Evolutionary conservation across 768 basidiomycete genomes (phyloP), one percentile per base, ranked within the genome.

Genomic region (Agrocybe chaxingu): DNA sequence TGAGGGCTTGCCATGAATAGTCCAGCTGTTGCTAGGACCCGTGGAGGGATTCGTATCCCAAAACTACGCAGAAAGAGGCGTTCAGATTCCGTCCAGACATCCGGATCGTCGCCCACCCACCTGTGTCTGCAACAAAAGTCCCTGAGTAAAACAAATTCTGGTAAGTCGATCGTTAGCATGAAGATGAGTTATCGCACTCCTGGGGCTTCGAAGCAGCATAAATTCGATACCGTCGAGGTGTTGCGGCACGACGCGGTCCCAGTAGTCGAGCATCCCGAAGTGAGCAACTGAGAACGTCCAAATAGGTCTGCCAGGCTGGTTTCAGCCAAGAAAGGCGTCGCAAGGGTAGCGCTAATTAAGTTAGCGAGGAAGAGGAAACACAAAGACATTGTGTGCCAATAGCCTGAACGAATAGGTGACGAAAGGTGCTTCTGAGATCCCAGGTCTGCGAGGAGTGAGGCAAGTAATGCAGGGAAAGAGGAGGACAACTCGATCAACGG

Each of bases 11-110:
- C 87, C 85, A 47, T 87, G 87, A 51, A 88, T 82, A 1, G 85
- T 89, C 86, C 87, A 89, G 58, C 81, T 83, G 57, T 85, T 57
- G 8, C 62, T 63, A 4, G 87, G 87, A 8, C 87, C 86, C 13
- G 79, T 81, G 3, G 76, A 63, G 0, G 84, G 80, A 42, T 80
- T 58, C 2, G 81, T 84, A 54, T 89, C 85, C 86, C 87, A 89
- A 66, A 89, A 86, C 81, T 86, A 63, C 16, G 36, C 12, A 19
- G 11, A 7, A 18, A 44, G 12, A 35, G 33, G 13, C 44, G 18
- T 30, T 19, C 24, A 19, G 1, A 40, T 31, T 12, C 12, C 3
- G 12, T 33, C 38, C 9, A 9, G 33, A 32, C 19, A 39, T 11
- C 11, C 30, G 9, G 8, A 3, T 51, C 38, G 33, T 7, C 38